Conservation (phyloP, 495 filamentous ascomycete genomes). For the Alectoria sarmentosa region DNA sequence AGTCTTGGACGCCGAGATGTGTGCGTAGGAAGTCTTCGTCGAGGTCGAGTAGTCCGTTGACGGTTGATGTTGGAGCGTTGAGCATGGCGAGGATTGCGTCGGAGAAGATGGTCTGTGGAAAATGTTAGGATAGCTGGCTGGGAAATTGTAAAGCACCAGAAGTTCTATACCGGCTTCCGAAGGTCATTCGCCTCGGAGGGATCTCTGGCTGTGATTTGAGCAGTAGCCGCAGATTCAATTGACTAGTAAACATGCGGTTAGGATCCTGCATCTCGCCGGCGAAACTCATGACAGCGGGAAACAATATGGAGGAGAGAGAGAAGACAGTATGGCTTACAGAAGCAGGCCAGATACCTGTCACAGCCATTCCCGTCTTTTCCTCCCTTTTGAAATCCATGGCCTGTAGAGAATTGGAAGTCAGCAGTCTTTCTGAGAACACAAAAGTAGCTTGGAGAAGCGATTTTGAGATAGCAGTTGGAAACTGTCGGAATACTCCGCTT, state of each 20-base stretch:
- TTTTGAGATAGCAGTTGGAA: not conserved
- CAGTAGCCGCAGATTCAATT: constrained; percentile 5
- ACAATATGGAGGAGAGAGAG: not conserved
- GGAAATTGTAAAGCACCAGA: not conserved
- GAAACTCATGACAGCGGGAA: not conserved
- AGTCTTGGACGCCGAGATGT: constrained; percentile 59
- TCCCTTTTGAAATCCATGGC: constrained; percentile 77
- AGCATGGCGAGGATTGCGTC: constrained; percentile 75
- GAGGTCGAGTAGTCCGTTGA: constrained; percentile 67
- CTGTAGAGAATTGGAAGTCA: not conserved
- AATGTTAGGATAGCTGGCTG: not conserved
- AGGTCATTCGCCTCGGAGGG: not conserved
- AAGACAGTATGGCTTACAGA: constrained; percentile 40
- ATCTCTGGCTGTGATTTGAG: not conserved
- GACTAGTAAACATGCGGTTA: not conserved
- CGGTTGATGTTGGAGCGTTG: constrained; percentile 45
- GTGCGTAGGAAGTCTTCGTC: constrained; percentile 78
- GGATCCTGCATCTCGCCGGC: not conserved
- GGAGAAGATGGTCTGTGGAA: constrained; percentile 3
- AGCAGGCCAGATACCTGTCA: constrained; percentile 80
- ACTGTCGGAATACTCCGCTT: not conserved
- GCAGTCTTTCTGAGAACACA: not conserved
- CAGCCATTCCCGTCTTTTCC: constrained; percentile 58
- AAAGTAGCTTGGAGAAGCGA: not conserved
- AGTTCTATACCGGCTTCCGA: not conserved